Evolutionary conservation across 306 rosid genomes (phyloP), one percentile per base, ranked within the genome.

Genomic region (Cucurbita moschata): DNA sequence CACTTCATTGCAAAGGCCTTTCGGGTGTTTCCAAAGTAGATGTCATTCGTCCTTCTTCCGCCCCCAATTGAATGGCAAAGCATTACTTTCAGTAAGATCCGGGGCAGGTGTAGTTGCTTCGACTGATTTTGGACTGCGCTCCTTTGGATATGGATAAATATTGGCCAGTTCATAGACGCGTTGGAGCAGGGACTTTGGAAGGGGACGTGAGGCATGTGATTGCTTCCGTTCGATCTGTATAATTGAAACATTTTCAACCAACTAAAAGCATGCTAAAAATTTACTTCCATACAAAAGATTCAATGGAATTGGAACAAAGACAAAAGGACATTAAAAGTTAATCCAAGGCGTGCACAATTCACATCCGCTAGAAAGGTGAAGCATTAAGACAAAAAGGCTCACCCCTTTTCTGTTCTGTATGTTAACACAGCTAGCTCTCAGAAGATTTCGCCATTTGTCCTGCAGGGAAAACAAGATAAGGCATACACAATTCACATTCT

Each of bases 401-500:
- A 85, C 99, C 96, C 87, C 91, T 85, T 65, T 81, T 51, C 58
- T 79, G 79, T 53, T 86, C 79, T 74, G 59, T 47, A 83, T 86
- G 77, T 78, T 87, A 26, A 70, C 80, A 72, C 85, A 78, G 82
- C 99, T 79, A 59, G 88, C 86, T 76, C 85, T 77, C 52, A 91
- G 62, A 74, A 91, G 97, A 86, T 94, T 94, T 63, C 99, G 84
- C 97, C 99, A 95, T 84, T 94, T 95, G 83, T 95, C 99, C 99
- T 95, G 93, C 79, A 79, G 60, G 74, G 61, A 40, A 73, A 58
- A 75, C 59, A 67, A 69, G 58, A 37, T 77, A 76, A 77, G 35
- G 35, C 35, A 30, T 30, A 30, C 35, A 30, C 35, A 30, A 30
- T 30, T 30, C 35, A 30, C 35, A 30, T 30, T 30, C 35, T 30